phyloP scores from a whole-genome alignment of 2,329 filamentous ascomycete genomes.

The Trichoderma semiorbis region DNA sequence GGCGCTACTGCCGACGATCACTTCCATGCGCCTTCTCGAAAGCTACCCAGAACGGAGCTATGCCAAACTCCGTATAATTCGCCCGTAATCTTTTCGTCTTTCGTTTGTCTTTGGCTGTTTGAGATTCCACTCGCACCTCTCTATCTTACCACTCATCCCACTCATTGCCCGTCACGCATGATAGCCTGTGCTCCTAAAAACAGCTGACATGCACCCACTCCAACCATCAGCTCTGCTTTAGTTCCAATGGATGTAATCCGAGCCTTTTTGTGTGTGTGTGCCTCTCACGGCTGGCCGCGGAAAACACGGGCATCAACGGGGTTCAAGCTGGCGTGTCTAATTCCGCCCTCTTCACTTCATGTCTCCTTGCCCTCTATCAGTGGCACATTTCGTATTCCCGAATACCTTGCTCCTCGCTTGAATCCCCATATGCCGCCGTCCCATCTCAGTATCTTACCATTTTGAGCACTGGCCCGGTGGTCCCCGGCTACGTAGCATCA shows the following conservation, averaged over 20 bases:
- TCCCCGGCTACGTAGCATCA: constrained; percentile 5
- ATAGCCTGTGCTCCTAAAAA: background rate
- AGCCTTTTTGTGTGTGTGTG: background rate
- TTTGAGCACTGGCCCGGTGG: background rate
- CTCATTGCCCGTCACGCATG: background rate
- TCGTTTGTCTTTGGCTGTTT: background rate
- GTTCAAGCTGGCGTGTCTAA: background rate
- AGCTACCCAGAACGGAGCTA: constrained; percentile 16
- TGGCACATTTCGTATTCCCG: background rate
- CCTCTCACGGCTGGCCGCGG: background rate
- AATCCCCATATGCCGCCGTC: background rate
- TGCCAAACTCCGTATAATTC: background rate
- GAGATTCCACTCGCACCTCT: background rate
- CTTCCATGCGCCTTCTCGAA: constrained; percentile 19
- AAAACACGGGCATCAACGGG: background rate
- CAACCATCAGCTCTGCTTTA: background rate
- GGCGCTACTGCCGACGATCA: constrained; percentile 11
- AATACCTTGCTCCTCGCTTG: background rate
- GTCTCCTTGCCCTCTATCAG: background rate
- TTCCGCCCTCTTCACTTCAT: background rate
- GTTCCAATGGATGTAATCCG: background rate
- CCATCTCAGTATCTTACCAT: background rate
- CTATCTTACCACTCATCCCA: background rate
- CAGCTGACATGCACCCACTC: background rate
- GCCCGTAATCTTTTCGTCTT: background rate